Evolutionary conservation across 129 eudicot species (phyloP).

Genomic region (Escallonia herrerae): DNA sequence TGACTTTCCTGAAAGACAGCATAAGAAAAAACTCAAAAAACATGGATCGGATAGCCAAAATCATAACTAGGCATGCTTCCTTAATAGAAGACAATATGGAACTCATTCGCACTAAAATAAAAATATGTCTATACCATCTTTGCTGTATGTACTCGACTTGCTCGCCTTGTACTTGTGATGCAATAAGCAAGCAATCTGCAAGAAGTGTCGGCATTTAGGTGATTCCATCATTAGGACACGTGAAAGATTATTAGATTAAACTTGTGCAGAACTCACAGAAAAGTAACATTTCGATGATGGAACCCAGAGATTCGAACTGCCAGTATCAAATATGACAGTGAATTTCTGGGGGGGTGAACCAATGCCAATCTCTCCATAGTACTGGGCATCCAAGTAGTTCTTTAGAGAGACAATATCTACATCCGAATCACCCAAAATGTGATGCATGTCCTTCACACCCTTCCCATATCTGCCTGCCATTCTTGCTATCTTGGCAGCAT

Average conservation of each 20-base stretch:
- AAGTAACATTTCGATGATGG: conserved; percentile 52
- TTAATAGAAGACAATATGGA: no score
- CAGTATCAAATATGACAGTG: conserved; percentile 54
- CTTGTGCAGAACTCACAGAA: conserved; percentile 33
- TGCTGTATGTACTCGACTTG: conserved; percentile 45
- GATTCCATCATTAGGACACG: neutral
- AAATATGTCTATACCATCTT: conserved; percentile 25
- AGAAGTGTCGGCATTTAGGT: neutral
- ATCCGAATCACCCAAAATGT: conserved; percentile 13
- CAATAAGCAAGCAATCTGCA: conserved; percentile 47
- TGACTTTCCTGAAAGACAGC: conserved; percentile 41
- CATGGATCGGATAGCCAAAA: no score
- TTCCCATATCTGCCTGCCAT: conserved; percentile 20
- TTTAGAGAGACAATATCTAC: conserved; percentile 28
- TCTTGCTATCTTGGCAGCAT: conserved; percentile 20
- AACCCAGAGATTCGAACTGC: conserved; percentile 61
- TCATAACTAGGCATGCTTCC: no score
- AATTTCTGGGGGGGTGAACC: conserved; percentile 64
- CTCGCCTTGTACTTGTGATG: conserved; percentile 47
- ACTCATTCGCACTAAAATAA: neutral
- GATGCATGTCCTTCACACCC: conserved; percentile 4
- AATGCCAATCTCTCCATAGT: conserved; percentile 56
- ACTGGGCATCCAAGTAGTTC: conserved; percentile 58
- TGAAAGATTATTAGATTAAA: neutral
- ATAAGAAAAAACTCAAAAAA: neutral